These are phyloP conservation scores for Leptodermis oblonga DNA, from an alignment of 257 asterid genomes.

Conservation along the genomic window DNA sequence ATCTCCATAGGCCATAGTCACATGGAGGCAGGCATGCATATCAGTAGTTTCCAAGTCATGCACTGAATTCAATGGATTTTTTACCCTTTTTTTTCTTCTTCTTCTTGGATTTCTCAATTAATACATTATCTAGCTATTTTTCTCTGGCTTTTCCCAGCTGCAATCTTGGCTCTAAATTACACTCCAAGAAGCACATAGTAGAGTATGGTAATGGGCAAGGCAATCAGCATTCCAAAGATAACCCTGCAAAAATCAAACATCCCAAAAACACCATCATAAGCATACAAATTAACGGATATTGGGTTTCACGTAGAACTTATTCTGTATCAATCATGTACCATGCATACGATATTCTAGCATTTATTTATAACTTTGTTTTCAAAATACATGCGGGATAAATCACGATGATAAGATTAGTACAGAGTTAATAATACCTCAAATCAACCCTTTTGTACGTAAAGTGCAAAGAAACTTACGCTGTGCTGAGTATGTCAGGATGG, in stretches of 20 bases:
- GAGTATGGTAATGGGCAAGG: constrained; percentile 80
- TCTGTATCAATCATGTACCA: no score
- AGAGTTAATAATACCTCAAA: no score
- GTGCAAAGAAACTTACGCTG: constrained; percentile 56
- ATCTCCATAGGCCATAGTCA: constrained; percentile 25
- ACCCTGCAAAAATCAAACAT: constrained; percentile 51
- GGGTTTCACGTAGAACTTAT: no score
- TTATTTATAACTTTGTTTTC: no score
- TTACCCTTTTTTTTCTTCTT: not conserved
- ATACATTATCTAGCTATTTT: constrained; percentile 4
- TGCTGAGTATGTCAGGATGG: constrained; percentile 84
- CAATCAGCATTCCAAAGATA: constrained; percentile 86
- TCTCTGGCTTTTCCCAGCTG: constrained; percentile 1
- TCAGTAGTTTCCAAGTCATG: constrained; percentile 36
- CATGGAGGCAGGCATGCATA: constrained; percentile 39
- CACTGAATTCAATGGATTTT: constrained; percentile 57
- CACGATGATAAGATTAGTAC: no score
- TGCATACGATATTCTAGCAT: no score
- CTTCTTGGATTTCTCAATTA: constrained; percentile 38
- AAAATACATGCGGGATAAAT: no score
- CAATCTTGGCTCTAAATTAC: constrained; percentile 27
- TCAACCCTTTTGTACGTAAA: not conserved
- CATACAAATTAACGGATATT: no score
- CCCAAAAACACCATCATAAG: not conserved
- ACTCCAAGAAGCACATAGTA: constrained; percentile 88